Evolutionary conservation across 306 rosid genomes (phyloP).

Genomic region (Citrullus mucosospermus): DNA sequence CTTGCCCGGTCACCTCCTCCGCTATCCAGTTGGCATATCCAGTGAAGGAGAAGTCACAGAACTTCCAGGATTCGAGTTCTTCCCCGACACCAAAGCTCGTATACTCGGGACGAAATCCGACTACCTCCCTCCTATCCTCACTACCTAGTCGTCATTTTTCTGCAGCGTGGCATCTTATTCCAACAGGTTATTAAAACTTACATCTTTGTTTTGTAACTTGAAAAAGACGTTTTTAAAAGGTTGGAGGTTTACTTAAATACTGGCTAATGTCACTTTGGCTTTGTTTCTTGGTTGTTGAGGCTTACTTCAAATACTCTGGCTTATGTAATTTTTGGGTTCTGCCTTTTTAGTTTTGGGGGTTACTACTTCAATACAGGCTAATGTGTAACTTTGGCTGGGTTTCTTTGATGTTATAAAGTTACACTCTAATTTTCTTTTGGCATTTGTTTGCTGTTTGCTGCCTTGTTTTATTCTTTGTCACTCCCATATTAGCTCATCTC

Average conservation of each 20-base stretch:
- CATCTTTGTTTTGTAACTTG: not conserved
- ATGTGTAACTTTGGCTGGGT: not conserved
- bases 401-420: not conserved
- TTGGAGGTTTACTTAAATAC: not conserved
- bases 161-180: not conserved
- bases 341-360: not conserved
- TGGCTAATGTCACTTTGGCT: not conserved
- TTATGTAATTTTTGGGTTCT: not conserved
- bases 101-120: conserved; percentile 50
- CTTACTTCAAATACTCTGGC: not conserved
- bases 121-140: conserved; percentile 63
- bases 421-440: not conserved
- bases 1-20: conserved; percentile 66
- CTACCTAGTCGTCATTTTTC: conserved; percentile 30
- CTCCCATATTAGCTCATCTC: no score
- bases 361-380: not conserved
- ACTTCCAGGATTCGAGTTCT: conserved; percentile 48
- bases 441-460: not conserved
- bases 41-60: conserved; percentile 35
- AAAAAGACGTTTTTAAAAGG: not conserved
- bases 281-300: not conserved
- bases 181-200: not conserved
- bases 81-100: conserved; percentile 67
- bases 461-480: not conserved
- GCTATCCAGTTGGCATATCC: conserved; percentile 40